Percentiles rank a stretch among this genome's conserved stretches.
Conservation (phyloP, 1,284 basidiomycete genomes). For the Apiotrichum veenhuisii region DNA sequence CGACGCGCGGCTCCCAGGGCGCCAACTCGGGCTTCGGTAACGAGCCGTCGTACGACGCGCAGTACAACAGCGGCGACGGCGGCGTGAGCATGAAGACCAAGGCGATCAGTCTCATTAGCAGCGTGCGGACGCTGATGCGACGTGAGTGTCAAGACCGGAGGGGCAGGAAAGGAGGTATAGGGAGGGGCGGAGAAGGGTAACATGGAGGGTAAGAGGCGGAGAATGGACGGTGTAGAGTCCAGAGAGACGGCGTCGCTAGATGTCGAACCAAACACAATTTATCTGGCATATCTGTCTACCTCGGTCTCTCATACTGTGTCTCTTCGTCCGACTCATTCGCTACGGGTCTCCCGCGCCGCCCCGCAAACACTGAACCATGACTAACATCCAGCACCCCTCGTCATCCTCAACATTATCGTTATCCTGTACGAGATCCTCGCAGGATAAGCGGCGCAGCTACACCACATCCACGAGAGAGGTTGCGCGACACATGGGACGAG, state of each 20-base stretch:
- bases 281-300: too few relatives aligned
- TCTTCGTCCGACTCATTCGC: too few relatives aligned
- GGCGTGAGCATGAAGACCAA: constrained; percentile 77
- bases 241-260: too few relatives aligned
- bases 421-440: constrained; percentile 1
- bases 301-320: too few relatives aligned
- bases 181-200: neutral
- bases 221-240: too few relatives aligned
- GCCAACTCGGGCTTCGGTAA: constrained; percentile 46
- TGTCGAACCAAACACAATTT: too few relatives aligned
- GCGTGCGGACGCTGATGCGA: constrained; percentile 90
- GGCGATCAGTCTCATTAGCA: constrained; percentile 84
- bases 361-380: neutral
- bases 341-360: too few relatives aligned
- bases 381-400: neutral
- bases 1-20: constrained; percentile 57
- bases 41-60: constrained; percentile 40
- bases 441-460: neutral
- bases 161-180: too few relatives aligned
- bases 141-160: constrained; percentile 57
- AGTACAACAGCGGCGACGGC: constrained; percentile 27
- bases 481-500: too few relatives aligned
- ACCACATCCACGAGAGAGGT: too few relatives aligned
- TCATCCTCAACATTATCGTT: constrained; percentile 1
- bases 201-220: too few relatives aligned